Evolutionary conservation across 257 asterid species (phyloP), one percentile per base, ranked within the genome.

Genomic region (Nemophila menziesii): DNA sequence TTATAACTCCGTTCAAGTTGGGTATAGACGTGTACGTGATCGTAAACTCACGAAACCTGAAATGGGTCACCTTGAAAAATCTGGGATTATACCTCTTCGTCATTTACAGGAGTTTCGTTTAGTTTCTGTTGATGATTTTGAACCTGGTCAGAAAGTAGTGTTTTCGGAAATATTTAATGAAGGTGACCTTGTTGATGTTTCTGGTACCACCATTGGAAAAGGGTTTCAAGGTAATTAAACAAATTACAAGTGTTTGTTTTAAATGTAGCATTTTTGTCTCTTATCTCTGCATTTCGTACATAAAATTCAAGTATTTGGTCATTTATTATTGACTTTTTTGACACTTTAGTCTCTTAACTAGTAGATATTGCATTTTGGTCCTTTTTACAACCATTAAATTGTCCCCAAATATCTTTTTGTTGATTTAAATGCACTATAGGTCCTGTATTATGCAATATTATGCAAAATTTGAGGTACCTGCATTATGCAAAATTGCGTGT

Each of bases 221-320:
- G 98, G 98, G 27, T 89, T 89, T 47, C 98, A 89, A 74, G 98
- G 96, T 85, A 69, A 20, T 17, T 22, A n/a, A n/a, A n/a, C n/a
- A n/a, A n/a, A n/a, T n/a, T n/a, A n/a, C n/a, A n/a, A n/a, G n/a
- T n/a, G n/a, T n/a, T n/a, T n/a, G n/a, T n/a, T n/a, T n/a, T n/a
- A n/a, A n/a, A n/a, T n/a, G n/a, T n/a, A n/a, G n/a, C n/a, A n/a
- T n/a, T n/a, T n/a, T n/a, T n/a, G n/a, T n/a, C n/a, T n/a, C n/a
- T n/a, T n/a, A n/a, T 29, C 36, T 29, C 36, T 29, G 6, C 36
- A 29, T 29, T 29, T 29, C 36, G 36, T 29, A n/a, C n/a, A n/a
- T n/a, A n/a, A n/a, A n/a, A n/a, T n/a, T n/a, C n/a, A n/a, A n/a
- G n/a, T n/a, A n/a, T n/a, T n/a, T n/a, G n/a, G n/a, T n/a, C n/a